A percentile compares a stretch with the other conserved stretches of the same genome.
phyloP scores from a whole-genome alignment of 2,329 filamentous ascomycete species.

The Verticillium zaregamsianum region DNA sequence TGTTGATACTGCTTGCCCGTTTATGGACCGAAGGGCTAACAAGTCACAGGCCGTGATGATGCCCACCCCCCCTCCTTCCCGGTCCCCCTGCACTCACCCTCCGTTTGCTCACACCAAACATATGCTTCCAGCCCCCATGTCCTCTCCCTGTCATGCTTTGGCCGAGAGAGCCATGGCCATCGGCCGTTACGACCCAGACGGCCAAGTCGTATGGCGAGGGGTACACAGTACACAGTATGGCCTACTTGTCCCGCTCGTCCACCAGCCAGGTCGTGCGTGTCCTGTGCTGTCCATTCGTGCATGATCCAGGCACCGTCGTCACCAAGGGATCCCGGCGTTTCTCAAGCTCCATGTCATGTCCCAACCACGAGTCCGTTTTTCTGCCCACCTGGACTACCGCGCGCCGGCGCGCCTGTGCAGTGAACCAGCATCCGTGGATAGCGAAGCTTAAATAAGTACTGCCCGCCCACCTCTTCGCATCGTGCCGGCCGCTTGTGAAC shows the following conservation, averaged over 20 bases:
- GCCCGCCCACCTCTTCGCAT: not conserved
- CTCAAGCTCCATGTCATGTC: not conserved
- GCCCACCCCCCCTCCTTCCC: not conserved
- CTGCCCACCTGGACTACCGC: not conserved
- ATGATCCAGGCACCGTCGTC: not conserved
- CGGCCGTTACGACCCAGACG: not conserved
- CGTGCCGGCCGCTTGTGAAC: not conserved
- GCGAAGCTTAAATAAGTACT: not conserved
- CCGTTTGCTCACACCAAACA: not conserved
- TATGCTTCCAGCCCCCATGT: not conserved
- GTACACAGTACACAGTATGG: not conserved
- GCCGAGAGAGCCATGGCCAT: not conserved
- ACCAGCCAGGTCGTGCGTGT: not conserved
- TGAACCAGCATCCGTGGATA: not conserved
- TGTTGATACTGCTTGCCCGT: not conserved
- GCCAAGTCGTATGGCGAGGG: not conserved
- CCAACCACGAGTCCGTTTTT: not conserved
- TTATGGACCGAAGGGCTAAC: not conserved
- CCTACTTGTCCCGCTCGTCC: not conserved
- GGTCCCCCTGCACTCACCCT: not conserved
- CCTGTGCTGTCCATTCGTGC: not conserved
- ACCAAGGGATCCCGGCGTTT: constrained; percentile 3
- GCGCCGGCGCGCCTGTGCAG: not conserved
- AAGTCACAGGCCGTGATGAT: not conserved
- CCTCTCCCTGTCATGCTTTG: not conserved